Percentiles rank a stretch among this genome's conserved stretches.
Evolutionary conservation across 1,139 yeast species (phyloP).

Genomic region (Nakaseomyces sp.): DNA sequence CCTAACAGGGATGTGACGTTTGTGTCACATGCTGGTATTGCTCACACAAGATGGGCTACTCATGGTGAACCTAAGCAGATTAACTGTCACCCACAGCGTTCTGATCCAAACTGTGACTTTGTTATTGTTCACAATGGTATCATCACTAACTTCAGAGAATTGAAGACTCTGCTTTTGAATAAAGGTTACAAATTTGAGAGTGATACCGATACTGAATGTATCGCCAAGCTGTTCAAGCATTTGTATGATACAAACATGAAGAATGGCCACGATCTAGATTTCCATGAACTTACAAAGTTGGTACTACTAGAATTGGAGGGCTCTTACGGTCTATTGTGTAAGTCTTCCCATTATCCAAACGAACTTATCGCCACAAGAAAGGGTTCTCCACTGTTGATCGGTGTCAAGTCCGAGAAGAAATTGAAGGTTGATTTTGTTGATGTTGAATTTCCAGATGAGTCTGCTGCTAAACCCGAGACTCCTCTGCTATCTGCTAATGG

Average conservation of each 20-base stretch:
- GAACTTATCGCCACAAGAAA: slow-evolving; percentile 96
- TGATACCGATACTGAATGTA: slow-evolving; percentile 96
- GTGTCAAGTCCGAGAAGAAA: slow-evolving; percentile 91
- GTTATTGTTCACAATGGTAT: slow-evolving; percentile 97
- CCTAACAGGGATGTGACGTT: slow-evolving; percentile 56
- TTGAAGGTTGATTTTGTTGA: slow-evolving; percentile 97
- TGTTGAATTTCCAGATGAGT: slow-evolving; percentile 81
- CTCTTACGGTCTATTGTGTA: slow-evolving; percentile 91
- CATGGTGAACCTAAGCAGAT: slow-evolving; percentile 84
- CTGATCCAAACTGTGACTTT: slow-evolving; percentile 75
- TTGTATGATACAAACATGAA: slow-evolving; percentile 71
- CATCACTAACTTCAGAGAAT: slow-evolving; percentile 87
- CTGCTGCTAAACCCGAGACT: slow-evolving; percentile 33
- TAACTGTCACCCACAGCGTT: slow-evolving; percentile 95
- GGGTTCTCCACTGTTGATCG: slow-evolving; percentile 94
- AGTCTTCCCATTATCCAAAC: slow-evolving; percentile 86
- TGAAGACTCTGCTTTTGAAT: slow-evolving; percentile 66
- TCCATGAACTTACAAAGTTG: slow-evolving; percentile 85
- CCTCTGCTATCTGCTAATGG: slow-evolving; percentile 22
- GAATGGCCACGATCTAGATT: slow-evolving; percentile 65
- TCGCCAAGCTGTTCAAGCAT: slow-evolving; percentile 90
- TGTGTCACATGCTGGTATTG: slow-evolving; percentile 88
- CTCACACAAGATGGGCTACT: slow-evolving; percentile 99
- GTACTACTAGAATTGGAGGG: slow-evolving; percentile 93
- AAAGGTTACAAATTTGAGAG: slow-evolving; percentile 82